Evolutionary conservation across 1,139 yeast genomes (phyloP), one percentile per base, ranked within the genome.

Genomic region (Yamadazyma songkhlaensis): DNA sequence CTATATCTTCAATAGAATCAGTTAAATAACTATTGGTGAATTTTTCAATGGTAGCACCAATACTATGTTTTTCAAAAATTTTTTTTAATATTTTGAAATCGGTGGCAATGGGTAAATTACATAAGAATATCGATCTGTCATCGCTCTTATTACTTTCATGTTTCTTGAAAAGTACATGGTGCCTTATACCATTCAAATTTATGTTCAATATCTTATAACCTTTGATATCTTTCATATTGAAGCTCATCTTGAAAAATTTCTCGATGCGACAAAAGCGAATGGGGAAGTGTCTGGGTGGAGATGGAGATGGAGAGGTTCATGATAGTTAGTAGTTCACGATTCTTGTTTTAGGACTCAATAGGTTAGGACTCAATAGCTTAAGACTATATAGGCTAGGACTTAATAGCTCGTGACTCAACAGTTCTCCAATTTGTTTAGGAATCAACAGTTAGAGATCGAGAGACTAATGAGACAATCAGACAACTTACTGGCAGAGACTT

Each of bases 91-190:
- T 66, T 25, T 71, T 65, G 11, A 75, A 53, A 26, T 72, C 69
- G 9, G 89, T 71, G 42, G 74, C 72, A 22, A 82, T 64, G 3
- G 97, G 96, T 34, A 88, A 64, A 54, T 89, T 89, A 42, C 83
- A 79, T n/a, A 84, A 58, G 59, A 89, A 90, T 12, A 90, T 61
- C 9, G 84, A 72, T 35, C 82, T 51, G 22, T 38, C 39, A 17
- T 57, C 55, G 6, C 20, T 13, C 36, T 62, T 70, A n/a, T 64
- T 53, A 11, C 65, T 55, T 41, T 77, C 80, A 54, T 84, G 94
- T 51, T 79, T 84, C 56, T 82, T 83, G 51, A 74, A 65, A 51
- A 70, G 83, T 47, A 82, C 60, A 50, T 75, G 81, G 51, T 77
- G 84, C 6, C 52, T 46, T 3, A 55, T 44, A 44, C 57, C 46